Conservation (phyloP, 148 eudicot genomes). For the Arbutus unedo region DNA sequence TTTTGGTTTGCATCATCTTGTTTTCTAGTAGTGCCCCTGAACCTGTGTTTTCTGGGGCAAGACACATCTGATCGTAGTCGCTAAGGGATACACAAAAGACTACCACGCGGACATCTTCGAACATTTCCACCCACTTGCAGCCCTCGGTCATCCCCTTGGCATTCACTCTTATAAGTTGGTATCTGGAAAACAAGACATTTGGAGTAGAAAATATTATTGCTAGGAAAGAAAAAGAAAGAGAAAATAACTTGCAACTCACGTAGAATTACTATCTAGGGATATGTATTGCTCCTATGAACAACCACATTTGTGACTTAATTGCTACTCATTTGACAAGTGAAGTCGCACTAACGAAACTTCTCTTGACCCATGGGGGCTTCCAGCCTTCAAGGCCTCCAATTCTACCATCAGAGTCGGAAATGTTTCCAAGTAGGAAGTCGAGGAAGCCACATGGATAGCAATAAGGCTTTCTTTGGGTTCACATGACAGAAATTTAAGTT, state of each 20-base stretch:
- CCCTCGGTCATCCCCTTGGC: constrained; percentile 92
- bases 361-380: neutral
- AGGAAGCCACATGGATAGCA: neutral
- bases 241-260: neutral
- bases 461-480: neutral
- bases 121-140: constrained; percentile 98
- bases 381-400: neutral
- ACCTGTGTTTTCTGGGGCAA: constrained; percentile 37
- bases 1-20: constrained; percentile 80
- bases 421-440: neutral
- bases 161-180: constrained; percentile 83
- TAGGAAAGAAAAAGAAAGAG: neutral
- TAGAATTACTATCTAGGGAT: neutral
- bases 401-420: neutral
- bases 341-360: neutral
- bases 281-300: neutral
- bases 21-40: constrained; percentile 51
- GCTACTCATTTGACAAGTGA: neutral
- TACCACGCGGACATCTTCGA: constrained; percentile 87
- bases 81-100: constrained; percentile 79
- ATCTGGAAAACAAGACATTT: constrained; percentile 37
- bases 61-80: constrained; percentile 74
- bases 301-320: neutral
- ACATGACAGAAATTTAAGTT: neutral
- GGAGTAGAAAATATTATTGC: neutral